Evolutionary conservation across 1,284 basidiomycete species (phyloP).

Genomic region (Hemileia vastatrix): DNA sequence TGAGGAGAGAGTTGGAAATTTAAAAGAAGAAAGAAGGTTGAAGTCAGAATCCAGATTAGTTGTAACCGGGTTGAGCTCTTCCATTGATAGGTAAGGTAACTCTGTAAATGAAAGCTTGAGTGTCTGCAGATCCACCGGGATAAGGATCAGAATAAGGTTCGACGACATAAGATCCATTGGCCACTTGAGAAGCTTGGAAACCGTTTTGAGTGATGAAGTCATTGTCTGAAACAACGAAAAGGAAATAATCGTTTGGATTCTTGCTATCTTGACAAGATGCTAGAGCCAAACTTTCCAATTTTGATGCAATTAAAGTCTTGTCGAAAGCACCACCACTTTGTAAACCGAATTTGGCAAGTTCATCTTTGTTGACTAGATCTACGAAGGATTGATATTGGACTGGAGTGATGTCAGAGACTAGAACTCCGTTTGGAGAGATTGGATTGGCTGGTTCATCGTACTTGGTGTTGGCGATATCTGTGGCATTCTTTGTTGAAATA

Average conservation of each 20-base stretch:
- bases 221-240: constrained; percentile 58
- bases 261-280: constrained; percentile 52
- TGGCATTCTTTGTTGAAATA: constrained; percentile 54
- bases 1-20: too few relatives aligned
- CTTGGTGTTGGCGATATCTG: constrained; percentile 55
- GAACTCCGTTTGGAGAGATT: constrained; percentile 51
- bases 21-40: too few relatives aligned
- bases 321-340: constrained; percentile 46
- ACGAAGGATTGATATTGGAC: constrained; percentile 56
- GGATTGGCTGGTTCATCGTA: constrained; percentile 55
- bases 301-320: constrained; percentile 54
- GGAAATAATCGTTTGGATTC: constrained; percentile 58
- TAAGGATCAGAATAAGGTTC: constrained; percentile 43
- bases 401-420: constrained; percentile 51
- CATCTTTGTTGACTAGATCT: constrained; percentile 50
- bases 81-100: constrained; percentile 54
- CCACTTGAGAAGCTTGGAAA: constrained; percentile 52
- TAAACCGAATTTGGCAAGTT: constrained; percentile 56
- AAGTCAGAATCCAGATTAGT: too few relatives aligned
- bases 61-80: too few relatives aligned
- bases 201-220: constrained; percentile 58
- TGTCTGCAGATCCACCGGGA: constrained; percentile 50
- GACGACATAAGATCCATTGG: constrained; percentile 49
- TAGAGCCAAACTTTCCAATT: constrained; percentile 60
- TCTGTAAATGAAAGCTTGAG: constrained; percentile 59